Percentiles rank a stretch among this genome's conserved stretches.
Evolutionary conservation across 345 rosid genomes (phyloP).

Genomic region (Dovyalis caffra): DNA sequence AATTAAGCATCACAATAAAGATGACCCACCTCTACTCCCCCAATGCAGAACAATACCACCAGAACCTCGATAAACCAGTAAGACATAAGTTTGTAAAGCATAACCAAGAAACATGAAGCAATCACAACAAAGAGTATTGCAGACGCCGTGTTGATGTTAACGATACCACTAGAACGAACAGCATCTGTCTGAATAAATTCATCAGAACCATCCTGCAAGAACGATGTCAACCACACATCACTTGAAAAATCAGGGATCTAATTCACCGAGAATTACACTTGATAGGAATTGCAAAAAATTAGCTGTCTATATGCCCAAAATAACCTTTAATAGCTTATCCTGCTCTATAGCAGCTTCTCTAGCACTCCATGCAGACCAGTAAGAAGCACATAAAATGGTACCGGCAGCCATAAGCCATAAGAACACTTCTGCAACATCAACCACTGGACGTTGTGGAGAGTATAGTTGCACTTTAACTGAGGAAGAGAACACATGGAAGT

Average conservation of each 20-base stretch:
- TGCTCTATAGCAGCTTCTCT: slow-evolving; percentile 86
- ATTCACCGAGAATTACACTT: neutral
- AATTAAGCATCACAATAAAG: neutral
- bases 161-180: slow-evolving; percentile 55
- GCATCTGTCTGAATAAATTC: slow-evolving; percentile 44
- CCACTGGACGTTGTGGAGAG: slow-evolving; percentile 85
- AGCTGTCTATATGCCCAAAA: neutral
- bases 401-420: slow-evolving; percentile 99
- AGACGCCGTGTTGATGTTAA: slow-evolving; percentile 70
- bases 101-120: slow-evolving; percentile 92
- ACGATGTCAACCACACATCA: neutral
- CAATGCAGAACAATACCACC: slow-evolving; percentile 93
- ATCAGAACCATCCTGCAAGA: slow-evolving; percentile 74
- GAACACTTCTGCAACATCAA: slow-evolving; percentile 97
- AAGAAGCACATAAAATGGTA: slow-evolving; percentile 85
- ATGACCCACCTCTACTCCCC: slow-evolving; percentile 85
- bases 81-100: slow-evolving; percentile 98
- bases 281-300: neutral
- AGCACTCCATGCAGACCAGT: slow-evolving; percentile 93
- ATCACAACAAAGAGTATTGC: slow-evolving; percentile 84
- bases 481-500: slow-evolving; percentile 9
- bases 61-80: slow-evolving; percentile 86
- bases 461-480: slow-evolving; percentile 85
- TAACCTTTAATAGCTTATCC: slow-evolving; percentile 89
- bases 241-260: neutral